Evolutionary conservation across 352 stramenopile species (phyloP).

Genomic region (Pythium sp.): DNA sequence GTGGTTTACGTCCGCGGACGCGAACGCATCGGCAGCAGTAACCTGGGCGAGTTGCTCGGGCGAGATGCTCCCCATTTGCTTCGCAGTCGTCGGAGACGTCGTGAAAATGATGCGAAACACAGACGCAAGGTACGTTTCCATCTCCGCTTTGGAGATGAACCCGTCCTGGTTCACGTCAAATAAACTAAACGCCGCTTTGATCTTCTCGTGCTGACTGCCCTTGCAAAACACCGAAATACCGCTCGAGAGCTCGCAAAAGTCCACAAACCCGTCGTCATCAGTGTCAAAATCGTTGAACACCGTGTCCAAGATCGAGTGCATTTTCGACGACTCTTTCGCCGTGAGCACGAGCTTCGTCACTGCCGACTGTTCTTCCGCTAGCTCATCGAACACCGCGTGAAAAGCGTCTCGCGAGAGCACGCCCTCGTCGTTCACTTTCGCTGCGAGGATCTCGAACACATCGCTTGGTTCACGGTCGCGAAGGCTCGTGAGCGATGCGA

Average conservation of each 20-base stretch:
- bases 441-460: slow-evolving; percentile 81
- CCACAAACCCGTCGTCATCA: slow-evolving; percentile 73
- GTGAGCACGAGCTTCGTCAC: slow-evolving; percentile 25
- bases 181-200: slow-evolving; percentile 75
- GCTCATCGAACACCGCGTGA: slow-evolving; percentile 62
- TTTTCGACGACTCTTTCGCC: slow-evolving; percentile 29
- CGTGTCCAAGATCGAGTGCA: slow-evolving; percentile 51
- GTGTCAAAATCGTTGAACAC: slow-evolving; percentile 82
- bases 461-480: slow-evolving; percentile 47
- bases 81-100: slow-evolving; percentile 41
- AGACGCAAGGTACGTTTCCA: slow-evolving; percentile 84
- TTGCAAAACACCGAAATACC: slow-evolving; percentile 81
- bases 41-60: slow-evolving; percentile 65
- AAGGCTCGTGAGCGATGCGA: slow-evolving; percentile 59
- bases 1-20: slow-evolving; percentile 49
- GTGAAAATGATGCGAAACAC: slow-evolving; percentile 85
- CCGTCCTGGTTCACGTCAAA: slow-evolving; percentile 89
- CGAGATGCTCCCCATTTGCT: slow-evolving; percentile 49
- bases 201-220: slow-evolving; percentile 78
- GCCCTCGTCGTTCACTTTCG: slow-evolving; percentile 81
- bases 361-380: slow-evolving; percentile 39
- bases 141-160: slow-evolving; percentile 78
- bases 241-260: slow-evolving; percentile 85
- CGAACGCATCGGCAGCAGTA: slow-evolving; percentile 74
- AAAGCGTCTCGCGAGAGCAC: slow-evolving; percentile 68